Percentiles rank a stretch among this genome's conserved stretches.
phyloP scores from a whole-genome alignment of 1,284 basidiomycete genomes.

The Rhodotorula sp. region DNA sequence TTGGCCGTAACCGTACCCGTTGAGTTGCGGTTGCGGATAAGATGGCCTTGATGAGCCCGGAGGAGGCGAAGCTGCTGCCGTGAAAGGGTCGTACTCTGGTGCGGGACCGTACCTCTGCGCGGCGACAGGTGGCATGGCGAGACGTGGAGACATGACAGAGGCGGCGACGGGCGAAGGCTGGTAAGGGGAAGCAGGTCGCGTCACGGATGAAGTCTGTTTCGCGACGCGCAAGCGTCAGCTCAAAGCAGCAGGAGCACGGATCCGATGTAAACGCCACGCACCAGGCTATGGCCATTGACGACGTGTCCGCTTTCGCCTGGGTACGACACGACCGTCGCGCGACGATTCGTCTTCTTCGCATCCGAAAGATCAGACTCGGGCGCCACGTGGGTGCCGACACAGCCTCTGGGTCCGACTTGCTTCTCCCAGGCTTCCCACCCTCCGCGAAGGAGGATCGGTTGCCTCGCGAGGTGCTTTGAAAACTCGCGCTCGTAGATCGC shows the following conservation, averaged over 20 bases:
- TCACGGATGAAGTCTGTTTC: background rate
- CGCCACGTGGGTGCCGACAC: constrained; percentile 51
- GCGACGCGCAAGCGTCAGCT: too few relatives aligned
- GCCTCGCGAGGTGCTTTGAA: constrained; percentile 68
- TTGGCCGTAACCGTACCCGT: constrained; percentile 16
- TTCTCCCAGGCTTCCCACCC: constrained; percentile 80
- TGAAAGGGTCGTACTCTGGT: constrained; percentile 38
- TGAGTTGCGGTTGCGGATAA: constrained; percentile 38
- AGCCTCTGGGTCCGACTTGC: constrained; percentile 60
- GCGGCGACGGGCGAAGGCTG: background rate
- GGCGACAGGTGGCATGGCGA: constrained; percentile 39
- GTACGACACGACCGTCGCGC: constrained; percentile 22
- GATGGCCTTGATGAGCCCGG: background rate
- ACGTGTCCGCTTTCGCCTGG: background rate
- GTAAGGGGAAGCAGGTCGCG: background rate
- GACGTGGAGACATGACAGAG: constrained; percentile 22
- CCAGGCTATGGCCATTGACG: constrained; percentile 5
- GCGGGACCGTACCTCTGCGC: constrained; percentile 37
- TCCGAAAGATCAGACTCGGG: constrained; percentile 9
- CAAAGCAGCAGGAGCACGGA: too few relatives aligned
- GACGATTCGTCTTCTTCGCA: constrained; percentile 33
- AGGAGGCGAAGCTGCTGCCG: constrained; percentile 2
- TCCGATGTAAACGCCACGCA: background rate
- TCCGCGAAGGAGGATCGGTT: constrained; percentile 80
- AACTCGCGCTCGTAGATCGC: constrained; percentile 74